phyloP scores from a whole-genome alignment of 75 land plant species.

The Adiantum capillusveneris region DNA sequence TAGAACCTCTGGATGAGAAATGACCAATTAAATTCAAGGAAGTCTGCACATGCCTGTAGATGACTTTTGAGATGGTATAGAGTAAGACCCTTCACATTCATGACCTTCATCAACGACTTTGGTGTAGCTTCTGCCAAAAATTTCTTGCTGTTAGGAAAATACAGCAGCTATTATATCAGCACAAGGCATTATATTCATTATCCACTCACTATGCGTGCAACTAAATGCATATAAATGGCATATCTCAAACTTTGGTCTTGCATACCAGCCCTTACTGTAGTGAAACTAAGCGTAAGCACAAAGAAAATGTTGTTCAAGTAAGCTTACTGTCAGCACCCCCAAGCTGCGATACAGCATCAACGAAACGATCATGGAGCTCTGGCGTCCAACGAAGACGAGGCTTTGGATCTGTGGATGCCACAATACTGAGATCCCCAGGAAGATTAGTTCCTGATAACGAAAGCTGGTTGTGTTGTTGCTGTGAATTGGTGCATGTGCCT shows the following conservation, averaged over 20 bases:
- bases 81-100: constrained; percentile 78
- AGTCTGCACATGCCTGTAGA: constrained; percentile 45
- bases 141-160: constrained; percentile 1
- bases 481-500: neutral
- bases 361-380: constrained; percentile 64
- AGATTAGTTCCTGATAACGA: constrained; percentile 18
- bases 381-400: constrained; percentile 71
- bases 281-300: too few relatives aligned
- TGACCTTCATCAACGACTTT: constrained; percentile 68
- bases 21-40: neutral
- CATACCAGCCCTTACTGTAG: too few relatives aligned
- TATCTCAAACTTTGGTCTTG: too few relatives aligned
- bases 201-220: too few relatives aligned
- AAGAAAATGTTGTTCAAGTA: neutral
- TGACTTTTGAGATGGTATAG: constrained; percentile 83
- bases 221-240: too few relatives aligned
- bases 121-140: constrained; percentile 68
- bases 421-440: constrained; percentile 34
- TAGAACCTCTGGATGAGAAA: neutral
- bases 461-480: neutral
- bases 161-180: neutral
- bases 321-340: constrained; percentile 82
- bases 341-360: constrained; percentile 65
- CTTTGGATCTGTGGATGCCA: constrained; percentile 69
- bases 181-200: too few relatives aligned